Conservation (phyloP, 441 rosid species). For the Syzygium syzygioides region DNA sequence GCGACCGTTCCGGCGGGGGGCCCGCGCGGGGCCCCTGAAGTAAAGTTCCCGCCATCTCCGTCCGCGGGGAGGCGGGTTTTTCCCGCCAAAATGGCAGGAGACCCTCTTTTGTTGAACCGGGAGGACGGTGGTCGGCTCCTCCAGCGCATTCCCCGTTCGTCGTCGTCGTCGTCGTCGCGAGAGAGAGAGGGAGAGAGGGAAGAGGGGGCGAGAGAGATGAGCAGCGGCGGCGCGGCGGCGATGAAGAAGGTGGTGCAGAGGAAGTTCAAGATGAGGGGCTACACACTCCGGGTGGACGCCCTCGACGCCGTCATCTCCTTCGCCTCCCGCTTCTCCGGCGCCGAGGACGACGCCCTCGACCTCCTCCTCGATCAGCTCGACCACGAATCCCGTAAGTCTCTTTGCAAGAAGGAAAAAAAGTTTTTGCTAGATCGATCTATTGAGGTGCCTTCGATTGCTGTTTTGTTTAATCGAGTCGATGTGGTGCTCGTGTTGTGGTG, state of each 20-base stretch:
- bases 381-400: slow-evolving; percentile 41
- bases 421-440: background rate
- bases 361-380: slow-evolving; percentile 79
- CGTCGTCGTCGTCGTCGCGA: background rate
- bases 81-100: background rate
- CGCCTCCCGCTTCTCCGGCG: slow-evolving; percentile 49
- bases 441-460: background rate
- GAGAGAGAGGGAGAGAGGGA: background rate
- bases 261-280: slow-evolving; percentile 79
- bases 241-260: slow-evolving; percentile 59
- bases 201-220: slow-evolving; percentile 20
- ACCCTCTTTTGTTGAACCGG: background rate
- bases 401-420: background rate
- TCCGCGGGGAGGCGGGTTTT: background rate
- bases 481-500: background rate
- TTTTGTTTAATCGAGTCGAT: background rate
- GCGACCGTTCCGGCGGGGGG: background rate
- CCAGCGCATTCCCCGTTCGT: background rate
- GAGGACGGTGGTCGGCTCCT: background rate
- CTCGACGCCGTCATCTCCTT: slow-evolving; percentile 62
- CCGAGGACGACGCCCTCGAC: slow-evolving; percentile 59
- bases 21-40: too few relatives aligned
- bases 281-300: slow-evolving; percentile 59
- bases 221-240: slow-evolving; percentile 19
- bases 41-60: background rate